Conservation (phyloP, 768 basidiomycete species). For the Leucosporidium creatinivorum region DNA sequence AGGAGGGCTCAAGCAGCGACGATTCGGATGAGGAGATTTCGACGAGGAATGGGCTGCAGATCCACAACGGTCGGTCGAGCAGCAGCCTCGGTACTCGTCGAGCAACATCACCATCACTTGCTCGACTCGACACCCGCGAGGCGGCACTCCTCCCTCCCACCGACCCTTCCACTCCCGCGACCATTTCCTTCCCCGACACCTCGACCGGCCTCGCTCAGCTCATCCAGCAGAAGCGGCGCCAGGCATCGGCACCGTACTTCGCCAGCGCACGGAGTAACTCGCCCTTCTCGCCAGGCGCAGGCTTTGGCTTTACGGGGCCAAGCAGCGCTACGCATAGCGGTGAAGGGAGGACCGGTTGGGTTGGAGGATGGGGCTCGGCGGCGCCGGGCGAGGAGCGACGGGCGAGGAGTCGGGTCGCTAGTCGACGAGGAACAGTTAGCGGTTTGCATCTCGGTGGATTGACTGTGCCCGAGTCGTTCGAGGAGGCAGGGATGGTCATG, state of each 20-base stretch:
- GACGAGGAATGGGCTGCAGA: too few relatives aligned
- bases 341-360: background rate
- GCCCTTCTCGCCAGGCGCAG: conserved; percentile 10
- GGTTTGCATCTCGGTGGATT: background rate
- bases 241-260: conserved; percentile 31
- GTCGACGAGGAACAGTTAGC: background rate
- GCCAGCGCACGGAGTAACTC: conserved; percentile 12
- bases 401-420: conserved; percentile 6
- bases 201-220: conserved; percentile 28
- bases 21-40: too few relatives aligned
- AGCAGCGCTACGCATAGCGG: background rate
- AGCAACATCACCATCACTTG: background rate
- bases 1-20: too few relatives aligned
- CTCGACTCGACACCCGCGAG: background rate
- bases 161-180: conserved; percentile 8
- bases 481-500: conserved; percentile 29
- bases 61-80: too few relatives aligned
- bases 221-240: conserved; percentile 30
- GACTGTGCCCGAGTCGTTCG: background rate
- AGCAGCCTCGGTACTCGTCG: too few relatives aligned
- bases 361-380: background rate
- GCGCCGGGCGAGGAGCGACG: background rate
- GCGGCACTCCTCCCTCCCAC: conserved; percentile 2
- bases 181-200: conserved; percentile 9
- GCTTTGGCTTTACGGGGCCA: background rate